A percentile compares a stretch with the other conserved stretches of the same genome.
These are phyloP conservation scores for Aspergillus tubingensis DNA, from an alignment of 2,329 filamentous ascomycete genomes.

Conservation along the genomic window DNA sequence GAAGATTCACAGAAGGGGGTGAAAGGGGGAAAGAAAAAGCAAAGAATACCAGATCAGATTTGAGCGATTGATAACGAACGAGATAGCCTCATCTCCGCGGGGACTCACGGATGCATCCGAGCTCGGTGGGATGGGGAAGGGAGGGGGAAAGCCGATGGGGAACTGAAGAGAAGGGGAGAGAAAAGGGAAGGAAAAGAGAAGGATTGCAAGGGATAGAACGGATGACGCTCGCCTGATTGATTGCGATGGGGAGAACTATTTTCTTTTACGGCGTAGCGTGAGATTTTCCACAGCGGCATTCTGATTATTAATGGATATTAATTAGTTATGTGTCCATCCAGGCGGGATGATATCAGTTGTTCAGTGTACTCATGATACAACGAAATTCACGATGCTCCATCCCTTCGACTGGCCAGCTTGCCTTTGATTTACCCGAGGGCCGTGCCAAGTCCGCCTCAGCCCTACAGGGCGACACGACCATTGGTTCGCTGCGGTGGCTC, in stretches of 20 bases:
- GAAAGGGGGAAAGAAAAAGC: slow-evolving; percentile 11
- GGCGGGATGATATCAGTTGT: background rate
- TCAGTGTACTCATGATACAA: background rate
- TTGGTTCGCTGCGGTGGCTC: slow-evolving; percentile 6
- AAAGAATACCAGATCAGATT: background rate
- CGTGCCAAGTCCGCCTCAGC: slow-evolving; percentile 32
- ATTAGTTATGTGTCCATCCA: background rate
- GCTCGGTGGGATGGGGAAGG: slow-evolving; percentile 1
- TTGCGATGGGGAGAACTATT: background rate
- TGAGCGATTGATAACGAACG: slow-evolving; percentile 3
- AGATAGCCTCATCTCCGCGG: slow-evolving; percentile 8
- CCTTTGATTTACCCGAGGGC: slow-evolving; percentile 11
- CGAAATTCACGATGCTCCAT: background rate
- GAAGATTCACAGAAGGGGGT: background rate
- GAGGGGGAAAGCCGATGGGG: background rate
- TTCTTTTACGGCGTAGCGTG: background rate
- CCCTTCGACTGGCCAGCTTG: background rate
- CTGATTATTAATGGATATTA: background rate
- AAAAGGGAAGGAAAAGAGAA: slow-evolving; percentile 9
- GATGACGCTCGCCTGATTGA: background rate
- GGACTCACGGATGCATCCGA: slow-evolving; percentile 10
- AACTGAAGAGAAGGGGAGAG: background rate
- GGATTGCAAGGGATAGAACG: slow-evolving; percentile 8
- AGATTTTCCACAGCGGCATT: background rate
- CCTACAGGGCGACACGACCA: slow-evolving; percentile 28